Evolutionary conservation across 352 stramenopile species (phyloP).

Genomic region (Aphanomyces cochlioides): DNA sequence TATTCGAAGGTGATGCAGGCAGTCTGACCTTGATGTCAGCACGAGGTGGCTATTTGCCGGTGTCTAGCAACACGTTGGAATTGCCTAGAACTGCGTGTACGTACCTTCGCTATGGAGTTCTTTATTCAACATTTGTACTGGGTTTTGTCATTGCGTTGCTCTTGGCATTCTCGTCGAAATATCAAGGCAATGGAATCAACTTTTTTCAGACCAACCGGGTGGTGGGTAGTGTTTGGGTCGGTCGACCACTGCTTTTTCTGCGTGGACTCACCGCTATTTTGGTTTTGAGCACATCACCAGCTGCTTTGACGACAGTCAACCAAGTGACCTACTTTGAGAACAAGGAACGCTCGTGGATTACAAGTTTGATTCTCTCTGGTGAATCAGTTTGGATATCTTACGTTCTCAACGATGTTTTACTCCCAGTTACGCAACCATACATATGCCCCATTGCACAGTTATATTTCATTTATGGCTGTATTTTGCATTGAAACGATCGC

Average conservation of each 20-base stretch:
- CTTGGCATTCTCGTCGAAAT: neutral
- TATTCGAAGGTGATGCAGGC: no score
- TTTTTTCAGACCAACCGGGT: slow-evolving; percentile 20
- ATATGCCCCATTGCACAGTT: neutral
- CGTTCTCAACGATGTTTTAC: slow-evolving; percentile 7
- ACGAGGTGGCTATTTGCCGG: no score
- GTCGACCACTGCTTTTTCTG: slow-evolving; percentile 13
- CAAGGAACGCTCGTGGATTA: neutral
- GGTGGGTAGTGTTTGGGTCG: slow-evolving; percentile 14
- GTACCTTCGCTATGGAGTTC: no score
- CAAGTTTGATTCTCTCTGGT: neutral
- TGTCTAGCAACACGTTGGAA: no score
- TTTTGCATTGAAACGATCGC: neutral
- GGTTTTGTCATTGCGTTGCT: no score
- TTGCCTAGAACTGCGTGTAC: no score
- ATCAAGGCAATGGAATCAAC: neutral
- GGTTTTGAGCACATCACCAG: neutral
- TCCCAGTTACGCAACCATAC: neutral
- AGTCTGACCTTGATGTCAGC: no score
- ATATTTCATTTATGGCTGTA: neutral
- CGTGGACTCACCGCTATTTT: slow-evolving; percentile 11
- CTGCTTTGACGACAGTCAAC: neutral
- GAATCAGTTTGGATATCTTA: slow-evolving; percentile 25
- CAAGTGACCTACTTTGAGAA: neutral
- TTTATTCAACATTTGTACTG: no score